Conservation (phyloP, 345 rosid species). For the Lepidium aucheri region DNA sequence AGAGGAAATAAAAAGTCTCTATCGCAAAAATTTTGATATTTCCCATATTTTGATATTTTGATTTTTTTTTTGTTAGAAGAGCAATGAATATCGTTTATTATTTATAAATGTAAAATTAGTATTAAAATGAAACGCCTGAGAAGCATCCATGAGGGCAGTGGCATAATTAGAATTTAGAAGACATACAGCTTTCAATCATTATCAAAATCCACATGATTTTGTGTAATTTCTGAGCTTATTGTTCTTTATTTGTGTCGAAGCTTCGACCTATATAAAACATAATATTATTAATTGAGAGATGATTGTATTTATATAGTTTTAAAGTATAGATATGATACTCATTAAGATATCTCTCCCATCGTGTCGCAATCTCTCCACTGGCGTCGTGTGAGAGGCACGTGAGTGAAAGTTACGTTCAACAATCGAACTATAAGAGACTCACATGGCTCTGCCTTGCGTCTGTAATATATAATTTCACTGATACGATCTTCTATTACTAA, state of each 20-base stretch:
- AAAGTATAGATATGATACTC: constrained; percentile 2
- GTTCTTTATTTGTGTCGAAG: constrained; percentile 12
- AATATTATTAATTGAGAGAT: neutral
- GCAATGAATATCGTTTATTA: neutral
- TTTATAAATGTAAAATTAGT: neutral
- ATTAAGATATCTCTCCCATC: constrained; percentile 12
- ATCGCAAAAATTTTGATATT: neutral
- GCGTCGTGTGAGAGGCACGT: constrained; percentile 29
- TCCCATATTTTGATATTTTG: neutral
- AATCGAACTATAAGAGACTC: constrained; percentile 4
- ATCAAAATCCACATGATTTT: constrained; percentile 21
- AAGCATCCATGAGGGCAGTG: constrained; percentile 12
- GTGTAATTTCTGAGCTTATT: neutral
- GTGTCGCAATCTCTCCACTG: constrained; percentile 26
- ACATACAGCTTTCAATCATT: constrained; percentile 20
- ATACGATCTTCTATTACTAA: constrained; percentile 5
- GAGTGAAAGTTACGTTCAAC: constrained; percentile 25
- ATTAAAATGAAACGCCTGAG: neutral
- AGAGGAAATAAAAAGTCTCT: neutral
- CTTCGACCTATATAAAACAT: constrained; percentile 4
- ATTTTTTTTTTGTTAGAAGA: neutral
- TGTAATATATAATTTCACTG: neutral
- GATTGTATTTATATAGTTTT: neutral
- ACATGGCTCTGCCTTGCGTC: constrained; percentile 14
- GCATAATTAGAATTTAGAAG: neutral